Conservation (phyloP, 306 rosid genomes). For the Cicer bijugum region DNA sequence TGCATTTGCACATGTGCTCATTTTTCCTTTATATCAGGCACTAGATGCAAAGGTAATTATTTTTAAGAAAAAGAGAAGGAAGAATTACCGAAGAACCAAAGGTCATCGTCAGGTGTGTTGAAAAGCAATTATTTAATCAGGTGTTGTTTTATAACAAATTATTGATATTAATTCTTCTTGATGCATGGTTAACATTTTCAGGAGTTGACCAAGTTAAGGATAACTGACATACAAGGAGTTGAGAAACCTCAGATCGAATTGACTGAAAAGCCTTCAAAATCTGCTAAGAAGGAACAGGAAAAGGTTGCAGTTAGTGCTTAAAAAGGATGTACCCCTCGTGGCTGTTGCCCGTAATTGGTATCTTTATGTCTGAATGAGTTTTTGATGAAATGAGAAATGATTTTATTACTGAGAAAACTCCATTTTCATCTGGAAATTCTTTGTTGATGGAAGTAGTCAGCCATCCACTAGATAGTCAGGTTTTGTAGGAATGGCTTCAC, state of each 20-base stretch:
- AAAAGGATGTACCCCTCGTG: slow-evolving; percentile 20
- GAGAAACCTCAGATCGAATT: slow-evolving; percentile 57
- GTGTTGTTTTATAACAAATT: slow-evolving; percentile 17
- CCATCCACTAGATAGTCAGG: slow-evolving; percentile 31
- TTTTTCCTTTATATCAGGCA: slow-evolving; percentile 58
- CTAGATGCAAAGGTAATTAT: slow-evolving; percentile 83
- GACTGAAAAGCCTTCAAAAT: slow-evolving; percentile 60
- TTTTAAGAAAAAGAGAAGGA: slow-evolving; percentile 95
- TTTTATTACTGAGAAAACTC: slow-evolving; percentile 39
- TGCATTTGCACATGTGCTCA: slow-evolving; percentile 13
- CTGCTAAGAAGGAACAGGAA: slow-evolving; percentile 60
- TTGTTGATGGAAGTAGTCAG: slow-evolving; percentile 35
- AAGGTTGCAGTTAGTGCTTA: slow-evolving; percentile 70
- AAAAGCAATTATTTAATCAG: slow-evolving; percentile 21
- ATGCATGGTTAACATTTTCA: slow-evolving; percentile 47
- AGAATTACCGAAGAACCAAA: slow-evolving; percentile 85
- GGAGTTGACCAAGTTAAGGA: slow-evolving; percentile 95
- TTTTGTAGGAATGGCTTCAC: slow-evolving; percentile 47
- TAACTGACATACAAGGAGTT: slow-evolving; percentile 85
- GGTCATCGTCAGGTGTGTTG: slow-evolving; percentile 87
- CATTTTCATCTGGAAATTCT: slow-evolving; percentile 36
- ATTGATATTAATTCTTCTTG: slow-evolving; percentile 31
- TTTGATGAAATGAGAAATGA: slow-evolving; percentile 38
- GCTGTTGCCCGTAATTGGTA: slow-evolving; percentile 25
- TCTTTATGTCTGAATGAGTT: slow-evolving; percentile 21